Conservation (phyloP, 2,329 filamentous ascomycete genomes). For the Botryosphaeria dothidea region DNA sequence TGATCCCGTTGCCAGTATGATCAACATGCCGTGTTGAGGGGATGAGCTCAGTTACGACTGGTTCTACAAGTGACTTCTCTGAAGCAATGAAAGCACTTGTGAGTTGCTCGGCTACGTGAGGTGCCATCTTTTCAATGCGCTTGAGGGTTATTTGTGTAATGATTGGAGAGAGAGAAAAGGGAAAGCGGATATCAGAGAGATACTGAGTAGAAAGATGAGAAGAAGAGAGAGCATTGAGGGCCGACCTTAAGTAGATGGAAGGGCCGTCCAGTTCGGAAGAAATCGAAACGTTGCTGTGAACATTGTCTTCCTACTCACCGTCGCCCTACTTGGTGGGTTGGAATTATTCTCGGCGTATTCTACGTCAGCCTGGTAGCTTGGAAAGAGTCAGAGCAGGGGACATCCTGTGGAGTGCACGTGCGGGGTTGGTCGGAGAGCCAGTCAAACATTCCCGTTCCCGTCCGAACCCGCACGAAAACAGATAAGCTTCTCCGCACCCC, state of each 20-base stretch:
- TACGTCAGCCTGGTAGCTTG: not conserved
- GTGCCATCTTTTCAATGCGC: not conserved
- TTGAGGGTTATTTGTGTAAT: not conserved
- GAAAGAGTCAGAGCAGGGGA: not conserved
- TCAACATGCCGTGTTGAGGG: not conserved
- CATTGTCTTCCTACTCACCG: not conserved
- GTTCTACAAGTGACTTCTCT: not conserved
- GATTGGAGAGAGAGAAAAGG: not conserved
- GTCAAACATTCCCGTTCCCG: conserved; percentile 4
- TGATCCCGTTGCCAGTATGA: not conserved
- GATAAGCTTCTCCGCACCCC: conserved; percentile 4
- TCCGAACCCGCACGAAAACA: conserved; percentile 11
- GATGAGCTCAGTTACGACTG: not conserved
- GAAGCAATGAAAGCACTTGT: not conserved
- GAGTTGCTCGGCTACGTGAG: not conserved
- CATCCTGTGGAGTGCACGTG: not conserved
- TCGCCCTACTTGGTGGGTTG: not conserved
- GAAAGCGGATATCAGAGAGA: no score
- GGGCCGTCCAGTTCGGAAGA: not conserved
- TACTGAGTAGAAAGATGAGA: not conserved
- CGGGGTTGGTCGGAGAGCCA: conserved; percentile 2
- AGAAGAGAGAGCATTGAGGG: not conserved
- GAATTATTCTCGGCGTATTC: not conserved
- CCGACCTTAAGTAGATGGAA: not conserved
- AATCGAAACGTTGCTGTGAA: not conserved